Evolutionary conservation across 495 filamentous ascomycete genomes (phyloP), one percentile per base, ranked within the genome.

Genomic region (Aspergillus ostianus): DNA sequence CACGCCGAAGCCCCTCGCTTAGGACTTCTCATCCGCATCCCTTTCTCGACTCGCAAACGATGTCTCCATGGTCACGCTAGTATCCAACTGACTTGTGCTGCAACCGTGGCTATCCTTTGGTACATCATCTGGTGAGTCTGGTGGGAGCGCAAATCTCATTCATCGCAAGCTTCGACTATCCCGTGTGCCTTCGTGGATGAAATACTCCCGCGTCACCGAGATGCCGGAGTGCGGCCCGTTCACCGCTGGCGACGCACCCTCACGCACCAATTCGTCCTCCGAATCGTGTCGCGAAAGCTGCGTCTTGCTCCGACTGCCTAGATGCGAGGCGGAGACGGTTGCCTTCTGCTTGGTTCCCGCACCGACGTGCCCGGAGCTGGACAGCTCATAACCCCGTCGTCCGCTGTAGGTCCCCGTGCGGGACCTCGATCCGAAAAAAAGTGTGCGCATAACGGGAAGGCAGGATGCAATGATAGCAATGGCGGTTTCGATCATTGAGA

Each of bases 391-490:
- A 4, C 59, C 65, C 5, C 62, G 62, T 13, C 56, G 62, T 32
- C 49, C 45, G 51, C 56, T 60, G 52, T 66, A 66, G 23, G 67
- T 67, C 27, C 59, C 62, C 18, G 50, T 67, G 21, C 67, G 64
- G n/a, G 66, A 66, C 18, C 56, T 55, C 9, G 64, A 65, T 46
- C 64, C 60, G 53, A 70, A 70, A 23, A 70, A 48, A 2, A 70
- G 56, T 6, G 62, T 66, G 41, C 67, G 67, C n/a, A 70, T 60
- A 21, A 67, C 67, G 46, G 67, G 67, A 21, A 70, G 67, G 44
- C 62, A 70, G 20, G 62, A 65, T 19, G 67, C 67, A 53, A 70
- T 67, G 53, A 67, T 67, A 18, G 67, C 67, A 50, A 67, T 67
- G 26, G 64, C 53, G 30, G 64, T 65, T 61, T 70, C 67, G 55